phyloP scores from a whole-genome alignment of 352 stramenopile genomes.

The Hyaloperonospora arabidopsidis region DNA sequence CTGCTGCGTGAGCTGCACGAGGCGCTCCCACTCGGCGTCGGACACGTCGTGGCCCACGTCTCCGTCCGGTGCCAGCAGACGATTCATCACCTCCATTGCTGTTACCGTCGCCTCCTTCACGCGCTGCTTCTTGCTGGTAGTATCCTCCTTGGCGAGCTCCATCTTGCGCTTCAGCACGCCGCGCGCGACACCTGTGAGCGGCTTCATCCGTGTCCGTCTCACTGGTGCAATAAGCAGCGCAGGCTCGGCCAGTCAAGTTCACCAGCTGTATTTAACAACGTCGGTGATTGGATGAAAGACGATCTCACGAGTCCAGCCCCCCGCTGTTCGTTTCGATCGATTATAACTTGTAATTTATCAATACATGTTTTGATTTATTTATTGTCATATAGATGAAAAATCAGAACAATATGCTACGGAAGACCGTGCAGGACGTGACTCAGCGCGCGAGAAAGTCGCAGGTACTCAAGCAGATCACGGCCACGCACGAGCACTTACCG shows the following conservation, averaged over 20 bases:
- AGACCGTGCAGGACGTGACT: slow-evolving; percentile 55
- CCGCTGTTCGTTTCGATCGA: too few species aligned
- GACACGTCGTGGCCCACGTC: slow-evolving; percentile 49
- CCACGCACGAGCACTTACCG: slow-evolving; percentile 45
- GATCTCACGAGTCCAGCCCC: too few species aligned
- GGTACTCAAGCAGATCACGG: slow-evolving; percentile 57
- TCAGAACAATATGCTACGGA: slow-evolving; percentile 38
- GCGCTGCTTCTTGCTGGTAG: slow-evolving; percentile 50
- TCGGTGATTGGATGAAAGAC: not conserved
- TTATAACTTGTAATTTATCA: too few species aligned
- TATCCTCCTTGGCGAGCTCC: slow-evolving; percentile 8
- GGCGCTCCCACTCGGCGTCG: slow-evolving; percentile 55
- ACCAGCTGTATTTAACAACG: not conserved
- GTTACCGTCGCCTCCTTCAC: slow-evolving; percentile 49
- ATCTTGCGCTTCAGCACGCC: slow-evolving; percentile 35
- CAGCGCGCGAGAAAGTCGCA: slow-evolving; percentile 45
- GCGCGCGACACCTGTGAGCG: slow-evolving; percentile 9
- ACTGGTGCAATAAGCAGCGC: too few species aligned
- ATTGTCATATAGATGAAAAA: too few species aligned
- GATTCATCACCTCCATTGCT: slow-evolving; percentile 69
- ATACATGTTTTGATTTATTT: too few species aligned
- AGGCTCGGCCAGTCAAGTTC: too few species aligned
- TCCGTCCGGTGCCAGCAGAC: slow-evolving; percentile 34
- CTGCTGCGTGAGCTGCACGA: slow-evolving; percentile 59
- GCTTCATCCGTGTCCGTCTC: slow-evolving; percentile 6